Evolutionary conservation across 1,284 basidiomycete species (phyloP).

Genomic region (Apiotrichum montevideense): DNA sequence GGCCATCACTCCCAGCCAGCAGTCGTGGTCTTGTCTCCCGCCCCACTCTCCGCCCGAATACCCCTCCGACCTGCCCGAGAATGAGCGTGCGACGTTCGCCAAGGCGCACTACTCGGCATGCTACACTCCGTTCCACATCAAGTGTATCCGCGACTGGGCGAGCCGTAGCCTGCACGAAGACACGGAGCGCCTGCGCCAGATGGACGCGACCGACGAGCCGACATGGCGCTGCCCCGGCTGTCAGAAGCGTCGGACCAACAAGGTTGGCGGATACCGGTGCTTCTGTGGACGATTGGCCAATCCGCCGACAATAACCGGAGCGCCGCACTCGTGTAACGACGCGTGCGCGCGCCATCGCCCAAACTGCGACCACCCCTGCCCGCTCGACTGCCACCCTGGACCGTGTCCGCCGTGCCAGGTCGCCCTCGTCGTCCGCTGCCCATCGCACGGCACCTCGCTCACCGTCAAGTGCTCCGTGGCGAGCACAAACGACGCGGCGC

Average conservation of each 20-base stretch:
- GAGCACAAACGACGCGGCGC: conserved; percentile 44
- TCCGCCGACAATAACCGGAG: conserved; percentile 62
- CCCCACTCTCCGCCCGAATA: conserved; percentile 15
- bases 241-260: conserved; percentile 61
- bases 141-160: conserved; percentile 66
- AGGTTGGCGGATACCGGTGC: conserved; percentile 70
- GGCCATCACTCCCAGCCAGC: conserved; percentile 39
- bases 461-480: conserved; percentile 59
- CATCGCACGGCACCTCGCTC: conserved; percentile 58
- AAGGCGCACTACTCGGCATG: conserved; percentile 50
- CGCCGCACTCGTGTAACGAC: conserved; percentile 76
- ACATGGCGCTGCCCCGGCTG: conserved; percentile 81
- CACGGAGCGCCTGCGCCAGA: conserved; percentile 20
- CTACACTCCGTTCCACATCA: conserved; percentile 46
- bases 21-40: conserved; percentile 46
- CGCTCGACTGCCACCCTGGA: conserved; percentile 63
- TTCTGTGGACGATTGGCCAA: conserved; percentile 73
- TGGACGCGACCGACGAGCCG: conserved; percentile 47
- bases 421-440: conserved; percentile 56
- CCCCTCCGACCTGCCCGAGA: conserved; percentile 14
- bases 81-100: conserved; percentile 55
- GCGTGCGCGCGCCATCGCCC: conserved; percentile 62
- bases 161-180: conserved; percentile 65
- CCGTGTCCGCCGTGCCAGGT: conserved; percentile 68
- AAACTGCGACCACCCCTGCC: conserved; percentile 62